These are phyloP conservation scores for Pseudopyrenochaeta lycopersici DNA, from an alignment of 2,329 filamentous ascomycete genomes.

Conservation along the genomic window DNA sequence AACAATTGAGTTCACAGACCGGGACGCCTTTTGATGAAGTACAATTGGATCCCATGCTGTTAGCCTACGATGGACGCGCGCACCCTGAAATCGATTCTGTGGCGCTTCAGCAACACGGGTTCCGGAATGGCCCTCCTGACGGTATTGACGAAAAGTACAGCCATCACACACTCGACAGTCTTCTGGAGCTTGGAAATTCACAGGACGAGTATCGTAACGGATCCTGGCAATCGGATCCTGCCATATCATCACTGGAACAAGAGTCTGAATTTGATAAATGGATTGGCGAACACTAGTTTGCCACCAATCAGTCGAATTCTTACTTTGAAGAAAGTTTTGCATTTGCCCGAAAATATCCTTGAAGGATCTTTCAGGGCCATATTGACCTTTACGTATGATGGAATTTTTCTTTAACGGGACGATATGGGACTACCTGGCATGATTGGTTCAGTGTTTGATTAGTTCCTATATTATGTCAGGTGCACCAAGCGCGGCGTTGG, in stretches of 20 bases:
- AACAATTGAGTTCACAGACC: conserved; percentile 39
- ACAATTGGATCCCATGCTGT: conserved; percentile 54
- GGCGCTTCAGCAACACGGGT: conserved; percentile 35
- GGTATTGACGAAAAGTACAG: conserved; percentile 41
- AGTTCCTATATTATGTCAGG: too few relatives aligned
- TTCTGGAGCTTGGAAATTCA: conserved; percentile 29
- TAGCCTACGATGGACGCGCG: conserved; percentile 43
- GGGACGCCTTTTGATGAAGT: conserved; percentile 45
- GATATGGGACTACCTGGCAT: too few relatives aligned
- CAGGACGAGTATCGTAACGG: conserved; percentile 43
- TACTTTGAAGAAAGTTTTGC: too few relatives aligned
- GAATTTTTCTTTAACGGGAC: too few relatives aligned
- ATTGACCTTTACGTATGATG: background rate
- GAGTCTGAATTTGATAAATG: conserved; percentile 59
- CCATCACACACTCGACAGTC: conserved; percentile 37
- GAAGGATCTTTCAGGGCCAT: background rate
- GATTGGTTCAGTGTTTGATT: too few relatives aligned
- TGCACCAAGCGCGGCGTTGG: conserved; percentile 12
- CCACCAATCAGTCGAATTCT: conserved; percentile 1
- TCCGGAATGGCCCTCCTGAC: conserved; percentile 41
- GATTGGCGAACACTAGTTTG: conserved; percentile 47
- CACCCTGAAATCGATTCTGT: conserved; percentile 28
- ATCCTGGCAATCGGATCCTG: conserved; percentile 48
- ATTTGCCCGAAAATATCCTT: background rate
- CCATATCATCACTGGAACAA: conserved; percentile 48